Evolutionary conservation across 495 filamentous ascomycete genomes (phyloP).

Genomic region (Delitschia confertaspora): DNA sequence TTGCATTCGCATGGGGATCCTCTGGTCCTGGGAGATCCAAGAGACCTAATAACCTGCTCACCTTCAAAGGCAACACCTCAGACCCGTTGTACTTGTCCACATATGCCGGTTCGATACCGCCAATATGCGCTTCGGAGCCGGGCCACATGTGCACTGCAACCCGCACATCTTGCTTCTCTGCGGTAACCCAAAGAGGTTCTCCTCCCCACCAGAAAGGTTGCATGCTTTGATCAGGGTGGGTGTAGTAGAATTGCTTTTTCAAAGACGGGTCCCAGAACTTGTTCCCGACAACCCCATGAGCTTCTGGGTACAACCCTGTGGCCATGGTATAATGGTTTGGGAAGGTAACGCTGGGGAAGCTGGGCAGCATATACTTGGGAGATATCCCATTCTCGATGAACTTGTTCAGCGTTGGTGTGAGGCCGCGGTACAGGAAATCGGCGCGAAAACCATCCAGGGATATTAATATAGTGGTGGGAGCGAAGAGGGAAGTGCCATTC

Average conservation of each 20-base stretch:
- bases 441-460: constrained; percentile 97
- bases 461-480: constrained; percentile 85
- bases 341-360: constrained; percentile 94
- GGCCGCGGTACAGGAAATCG: constrained; percentile 73
- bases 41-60: constrained; percentile 63
- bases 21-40: constrained; percentile 71
- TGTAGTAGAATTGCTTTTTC: constrained; percentile 78
- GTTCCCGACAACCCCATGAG: constrained; percentile 89
- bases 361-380: constrained; percentile 81
- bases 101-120: constrained; percentile 57
- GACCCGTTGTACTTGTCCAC: constrained; percentile 76
- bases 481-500: constrained; percentile 79
- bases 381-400: constrained; percentile 80
- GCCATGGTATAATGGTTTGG: constrained; percentile 95
- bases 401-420: constrained; percentile 73
- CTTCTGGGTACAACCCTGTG: constrained; percentile 86
- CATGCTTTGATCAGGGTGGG: constrained; percentile 60
- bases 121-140: constrained; percentile 75
- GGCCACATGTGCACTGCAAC: constrained; percentile 98
- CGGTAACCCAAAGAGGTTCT: constrained; percentile 88
- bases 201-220: constrained; percentile 87
- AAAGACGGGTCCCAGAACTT: constrained; percentile 79
- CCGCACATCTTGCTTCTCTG: constrained; percentile 65
- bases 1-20: constrained; percentile 31
- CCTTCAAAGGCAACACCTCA: constrained; percentile 64